A percentile compares a stretch with the other conserved stretches of the same genome.
Conservation (phyloP, 345 rosid genomes). For the Physaria fendleri region DNA sequence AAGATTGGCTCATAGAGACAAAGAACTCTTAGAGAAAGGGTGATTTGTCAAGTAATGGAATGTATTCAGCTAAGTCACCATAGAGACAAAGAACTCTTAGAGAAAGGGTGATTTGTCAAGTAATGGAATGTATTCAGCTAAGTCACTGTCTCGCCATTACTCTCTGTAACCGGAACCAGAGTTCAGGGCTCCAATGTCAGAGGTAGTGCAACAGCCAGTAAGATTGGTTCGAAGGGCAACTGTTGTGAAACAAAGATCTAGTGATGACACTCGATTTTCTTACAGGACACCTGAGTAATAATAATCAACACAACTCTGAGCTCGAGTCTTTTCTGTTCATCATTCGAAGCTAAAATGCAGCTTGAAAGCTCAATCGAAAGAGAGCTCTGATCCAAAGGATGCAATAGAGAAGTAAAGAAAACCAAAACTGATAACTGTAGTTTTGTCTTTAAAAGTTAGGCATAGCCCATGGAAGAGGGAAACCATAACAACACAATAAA, state of each 20-base stretch:
- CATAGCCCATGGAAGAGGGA: too few species aligned
- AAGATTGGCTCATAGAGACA: too few species aligned
- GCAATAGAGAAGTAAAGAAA: slow-evolving; percentile 1
- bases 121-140: slow-evolving; percentile 98
- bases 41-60: too few species aligned
- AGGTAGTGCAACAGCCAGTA: slow-evolving; percentile 92
- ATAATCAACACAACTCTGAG: not conserved
- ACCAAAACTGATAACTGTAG: too few species aligned
- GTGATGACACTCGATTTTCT: slow-evolving; percentile 81
- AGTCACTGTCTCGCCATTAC: slow-evolving; percentile 96
- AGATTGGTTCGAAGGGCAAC: slow-evolving; percentile 92
- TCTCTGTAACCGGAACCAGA: slow-evolving; percentile 97
- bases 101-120: too few species aligned
- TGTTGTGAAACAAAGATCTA: slow-evolving; percentile 66
- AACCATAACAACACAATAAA: too few species aligned
- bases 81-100: too few species aligned
- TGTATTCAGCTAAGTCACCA: too few species aligned
- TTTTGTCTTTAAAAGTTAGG: too few species aligned
- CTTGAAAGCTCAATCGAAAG: not conserved
- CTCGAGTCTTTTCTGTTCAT: not conserved
- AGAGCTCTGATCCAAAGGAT: slow-evolving; percentile 2
- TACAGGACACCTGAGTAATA: slow-evolving; percentile 70
- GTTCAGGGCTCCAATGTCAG: slow-evolving; percentile 99
- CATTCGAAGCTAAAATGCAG: not conserved
- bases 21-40: too few species aligned